Evolutionary conservation across 2,329 filamentous ascomycete species (phyloP), one percentile per base, ranked within the genome.

Genomic region (Aspergillus fructus): DNA sequence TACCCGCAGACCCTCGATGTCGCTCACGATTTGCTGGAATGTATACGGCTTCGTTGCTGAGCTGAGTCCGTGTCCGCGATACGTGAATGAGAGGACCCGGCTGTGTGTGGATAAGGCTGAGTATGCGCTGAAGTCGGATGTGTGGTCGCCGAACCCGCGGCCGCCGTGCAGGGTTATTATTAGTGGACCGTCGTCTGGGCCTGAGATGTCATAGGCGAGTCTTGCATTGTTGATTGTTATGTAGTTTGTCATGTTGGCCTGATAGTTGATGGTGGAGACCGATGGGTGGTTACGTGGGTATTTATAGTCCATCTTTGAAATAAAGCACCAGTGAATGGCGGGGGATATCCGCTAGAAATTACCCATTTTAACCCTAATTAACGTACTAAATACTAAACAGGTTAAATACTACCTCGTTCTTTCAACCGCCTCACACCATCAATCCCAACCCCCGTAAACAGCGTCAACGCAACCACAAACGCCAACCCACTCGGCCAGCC

Each of bases 361-460:
- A 0, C 27, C 27, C 27, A 27, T 27, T 12, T 30, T 30, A 4
- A 30, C 4, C 8, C 24, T 24, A 30, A 4, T 30, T 30, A 30
- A 19, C 19, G 19, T 19, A 19, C 19, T 2, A 19, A 19, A 19
- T 19, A 19, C 19, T 19, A 19, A 19, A 19, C 19, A 19, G 19
- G 19, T 19, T 19, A 19, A 19, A 19, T 19, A 19, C 2, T 2
- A 19, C 15, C 7, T 5, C 13, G 3, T 40, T 15, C 9, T 7
- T 8, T 40, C 17, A 40, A 40, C 37, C 4, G 6, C 17, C 37
- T 15, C 37, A n/a, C 17, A 2, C 17, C 45, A 27, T 51, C 49
- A 24, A 51, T 51, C 17, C 49, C 49, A 24, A 51, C 49, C 21
- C 49, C 49, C 33, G 49, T 51, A 23, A 40, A 51, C 13, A 51